Evolutionary conservation across 768 basidiomycete genomes (phyloP).

Genomic region (Cubamyces lactineus): DNA sequence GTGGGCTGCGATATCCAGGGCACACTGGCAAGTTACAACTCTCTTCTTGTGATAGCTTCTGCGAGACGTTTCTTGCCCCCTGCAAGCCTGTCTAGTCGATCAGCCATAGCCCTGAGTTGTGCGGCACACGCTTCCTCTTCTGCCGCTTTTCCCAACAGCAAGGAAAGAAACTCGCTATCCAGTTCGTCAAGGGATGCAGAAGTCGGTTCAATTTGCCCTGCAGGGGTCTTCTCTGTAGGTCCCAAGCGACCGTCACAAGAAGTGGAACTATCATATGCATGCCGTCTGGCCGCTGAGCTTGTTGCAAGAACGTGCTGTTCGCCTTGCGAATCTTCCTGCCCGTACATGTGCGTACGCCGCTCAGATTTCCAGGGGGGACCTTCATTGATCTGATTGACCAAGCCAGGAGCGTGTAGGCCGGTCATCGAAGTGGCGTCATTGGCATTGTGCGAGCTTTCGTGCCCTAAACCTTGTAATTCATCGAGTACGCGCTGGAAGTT

Average conservation of each 20-base stretch:
- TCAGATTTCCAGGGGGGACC: too few species aligned
- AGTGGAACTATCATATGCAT: background rate
- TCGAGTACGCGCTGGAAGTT: constrained; percentile 22
- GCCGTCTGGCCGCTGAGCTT: background rate
- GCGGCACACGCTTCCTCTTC: constrained; percentile 20
- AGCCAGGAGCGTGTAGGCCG: background rate
- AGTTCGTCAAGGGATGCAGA: constrained; percentile 6
- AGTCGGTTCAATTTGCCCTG: background rate
- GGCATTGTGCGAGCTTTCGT: background rate
- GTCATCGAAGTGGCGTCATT: background rate
- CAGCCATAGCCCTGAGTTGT: constrained; percentile 17
- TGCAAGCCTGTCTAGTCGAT: constrained; percentile 15
- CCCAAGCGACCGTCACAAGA: background rate
- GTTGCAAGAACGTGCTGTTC: too few species aligned
- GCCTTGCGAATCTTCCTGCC: too few species aligned
- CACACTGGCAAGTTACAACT: background rate
- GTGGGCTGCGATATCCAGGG: too few species aligned
- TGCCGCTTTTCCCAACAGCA: constrained; percentile 17
- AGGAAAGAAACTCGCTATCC: constrained; percentile 15
- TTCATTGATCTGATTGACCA: too few species aligned
- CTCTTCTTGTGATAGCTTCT: background rate
- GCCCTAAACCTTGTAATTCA: constrained; percentile 23
- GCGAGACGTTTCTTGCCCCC: constrained; percentile 15
- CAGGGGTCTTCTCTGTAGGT: background rate
- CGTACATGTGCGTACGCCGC: too few species aligned